Evolutionary conservation across 208 protist species (phyloP).

Genomic region (Trichomonas gallinae): DNA sequence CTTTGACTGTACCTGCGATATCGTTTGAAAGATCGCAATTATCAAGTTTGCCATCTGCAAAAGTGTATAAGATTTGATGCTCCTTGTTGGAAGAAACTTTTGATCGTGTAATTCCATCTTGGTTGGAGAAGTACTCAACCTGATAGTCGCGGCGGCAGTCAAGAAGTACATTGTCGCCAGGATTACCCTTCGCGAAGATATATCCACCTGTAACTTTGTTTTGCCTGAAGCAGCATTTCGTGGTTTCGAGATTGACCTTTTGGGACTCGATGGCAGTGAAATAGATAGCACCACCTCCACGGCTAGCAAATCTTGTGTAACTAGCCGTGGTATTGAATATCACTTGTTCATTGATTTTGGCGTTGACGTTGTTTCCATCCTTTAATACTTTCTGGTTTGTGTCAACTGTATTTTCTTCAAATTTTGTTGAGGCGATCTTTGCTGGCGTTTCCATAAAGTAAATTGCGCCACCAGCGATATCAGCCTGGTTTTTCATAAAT

Average conservation of each 20-base stretch:
- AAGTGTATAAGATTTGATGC: too few species aligned
- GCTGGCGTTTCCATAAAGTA: neutral
- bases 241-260: neutral
- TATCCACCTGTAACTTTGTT: neutral
- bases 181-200: neutral
- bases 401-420: neutral
- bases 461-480: neutral
- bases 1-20: too few species aligned
- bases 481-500: neutral
- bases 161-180: neutral
- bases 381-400: too few species aligned
- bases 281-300: neutral
- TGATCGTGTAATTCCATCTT: neutral
- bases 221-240: neutral
- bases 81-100: too few species aligned
- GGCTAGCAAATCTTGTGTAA: neutral
- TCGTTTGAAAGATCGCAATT: too few species aligned
- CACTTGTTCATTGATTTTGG: too few species aligned
- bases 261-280: neutral
- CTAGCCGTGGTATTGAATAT: too few species aligned
- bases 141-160: neutral
- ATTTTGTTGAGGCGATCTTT: neutral
- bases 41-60: too few species aligned
- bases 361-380: too few species aligned
- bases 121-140: neutral